Evolutionary conservation across 148 eudicot species (phyloP).

Genomic region (Camellia lanceoleosa): DNA sequence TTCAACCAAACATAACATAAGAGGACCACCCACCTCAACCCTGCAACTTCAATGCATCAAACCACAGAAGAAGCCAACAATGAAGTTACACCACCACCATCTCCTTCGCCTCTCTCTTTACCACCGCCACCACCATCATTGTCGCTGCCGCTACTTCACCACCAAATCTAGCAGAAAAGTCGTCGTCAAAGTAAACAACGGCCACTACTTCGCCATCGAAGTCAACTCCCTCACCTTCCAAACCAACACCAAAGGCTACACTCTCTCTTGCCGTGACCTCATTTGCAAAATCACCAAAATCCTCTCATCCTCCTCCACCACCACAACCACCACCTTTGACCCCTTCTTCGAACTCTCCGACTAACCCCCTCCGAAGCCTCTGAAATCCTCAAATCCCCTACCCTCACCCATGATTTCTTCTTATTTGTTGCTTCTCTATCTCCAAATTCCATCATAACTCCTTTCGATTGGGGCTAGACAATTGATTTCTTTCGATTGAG

Average conservation of each 20-base stretch:
- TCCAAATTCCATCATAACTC: constrained; percentile 64
- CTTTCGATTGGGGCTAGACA: constrained; percentile 10
- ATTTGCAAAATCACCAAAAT: constrained; percentile 57
- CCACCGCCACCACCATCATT: background rate
- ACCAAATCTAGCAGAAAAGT: constrained; percentile 77
- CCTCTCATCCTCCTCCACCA: constrained; percentile 23
- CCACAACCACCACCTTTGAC: constrained; percentile 21
- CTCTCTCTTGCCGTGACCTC: constrained; percentile 81
- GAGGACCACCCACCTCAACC: too few species aligned
- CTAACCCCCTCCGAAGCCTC: constrained; percentile 66
- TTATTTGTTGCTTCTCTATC: constrained; percentile 48
- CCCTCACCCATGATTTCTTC: constrained; percentile 64
- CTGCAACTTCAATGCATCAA: too few species aligned
- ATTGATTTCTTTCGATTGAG: too few species aligned
- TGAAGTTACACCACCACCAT: background rate
- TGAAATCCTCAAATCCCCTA: constrained; percentile 66
- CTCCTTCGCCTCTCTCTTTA: too few species aligned
- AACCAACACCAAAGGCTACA: constrained; percentile 61
- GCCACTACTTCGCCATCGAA: constrained; percentile 52
- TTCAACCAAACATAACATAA: too few species aligned
- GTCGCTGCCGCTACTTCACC: constrained; percentile 53
- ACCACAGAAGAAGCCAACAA: background rate
- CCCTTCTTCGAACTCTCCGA: constrained; percentile 51
- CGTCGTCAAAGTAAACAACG: constrained; percentile 38
- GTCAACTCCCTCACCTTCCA: constrained; percentile 41